Conservation (phyloP, 1,139 yeast species). For the Yamadazyma aaseri region DNA sequence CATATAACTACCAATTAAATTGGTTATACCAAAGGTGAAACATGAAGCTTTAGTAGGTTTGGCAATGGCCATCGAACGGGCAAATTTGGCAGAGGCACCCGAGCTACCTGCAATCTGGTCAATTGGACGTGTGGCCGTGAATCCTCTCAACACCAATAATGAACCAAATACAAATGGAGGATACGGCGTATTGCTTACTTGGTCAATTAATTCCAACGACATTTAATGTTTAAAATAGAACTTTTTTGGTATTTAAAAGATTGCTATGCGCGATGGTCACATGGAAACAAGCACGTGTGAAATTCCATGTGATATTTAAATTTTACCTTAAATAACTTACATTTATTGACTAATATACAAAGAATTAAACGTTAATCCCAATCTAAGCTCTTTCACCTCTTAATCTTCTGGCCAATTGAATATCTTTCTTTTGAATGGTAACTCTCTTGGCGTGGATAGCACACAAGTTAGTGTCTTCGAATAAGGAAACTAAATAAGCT, state of each 20-base stretch:
- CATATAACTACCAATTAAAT: constrained; percentile 79
- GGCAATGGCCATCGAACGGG: constrained; percentile 24
- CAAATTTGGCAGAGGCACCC: constrained; percentile 31
- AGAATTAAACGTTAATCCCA: constrained; percentile 9
- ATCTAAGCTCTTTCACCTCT: constrained; percentile 89
- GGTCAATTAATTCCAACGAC: constrained; percentile 15
- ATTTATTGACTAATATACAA: constrained; percentile 11
- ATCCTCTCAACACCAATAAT: constrained; percentile 44
- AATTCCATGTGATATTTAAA: too few relatives aligned
- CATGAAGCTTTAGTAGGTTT: constrained; percentile 41
- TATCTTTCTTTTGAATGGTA: constrained; percentile 98
- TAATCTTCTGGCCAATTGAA: constrained; percentile 98
- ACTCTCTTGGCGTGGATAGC: constrained; percentile 99
- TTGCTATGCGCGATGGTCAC: constrained; percentile 1
- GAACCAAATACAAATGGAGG: constrained; percentile 52
- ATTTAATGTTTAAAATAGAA: too few relatives aligned
- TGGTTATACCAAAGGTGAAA: constrained; percentile 61
- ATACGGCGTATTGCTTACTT: constrained; percentile 45
- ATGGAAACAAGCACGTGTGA: too few relatives aligned
- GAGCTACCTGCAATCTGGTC: constrained; percentile 21
- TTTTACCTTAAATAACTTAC: too few relatives aligned
- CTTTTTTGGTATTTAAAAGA: constrained; percentile 1
- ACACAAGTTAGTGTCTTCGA: constrained; percentile 97
- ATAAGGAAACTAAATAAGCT: constrained; percentile 88
- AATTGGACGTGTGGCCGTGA: constrained; percentile 25